Base-by-base conservation (phyloP, 352 stramenopile species). In the Pythium dissimile region DNA sequence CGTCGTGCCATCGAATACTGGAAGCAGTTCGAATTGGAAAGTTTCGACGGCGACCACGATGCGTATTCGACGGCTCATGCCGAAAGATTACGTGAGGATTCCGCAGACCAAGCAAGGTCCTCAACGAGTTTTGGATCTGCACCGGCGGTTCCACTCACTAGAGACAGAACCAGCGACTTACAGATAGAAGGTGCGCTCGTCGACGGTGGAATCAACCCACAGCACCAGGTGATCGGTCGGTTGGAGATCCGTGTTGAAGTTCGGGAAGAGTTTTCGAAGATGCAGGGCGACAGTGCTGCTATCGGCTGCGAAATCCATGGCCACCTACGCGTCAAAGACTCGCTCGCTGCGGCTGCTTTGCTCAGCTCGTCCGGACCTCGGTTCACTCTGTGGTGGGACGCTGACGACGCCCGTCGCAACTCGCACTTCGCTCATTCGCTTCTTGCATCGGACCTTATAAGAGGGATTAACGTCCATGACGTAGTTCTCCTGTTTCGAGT, bases 331-430 rank as follows among this genome's bases (percentile, higher is more conserved):
- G 41, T 72, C 18, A n/a, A 41, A 12, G 50, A 42, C 20, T 16
- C 52, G 38, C 1, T 21, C 5, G 24, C 12, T 28, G 18, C 15
- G 10, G 10, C 21, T 16, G 34, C 47, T 6, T 21, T 32, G 15
- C 16, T 23, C 2, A 42, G 15, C 16, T 13, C 18, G 3, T 27
- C 24, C 15, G 51, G 61, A 13, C 39, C 71, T 20, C 45, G 54
- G n/a, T 86, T 86, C 50, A 64, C 59, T 15, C 56, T 86, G 41
- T 86, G 76, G 76, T 86, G 76, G 76, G 76, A 86, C 57, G 62
- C 71, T 26, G 47, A 59, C 11, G 59, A 80, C 30, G 32, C 18
- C 1, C 63, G 63, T 11, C 59, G 80, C 31, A 84, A 86, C 47
- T 84, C 76, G 1, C 54, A 59, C 23, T 84, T 86, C 34, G 50